Percentiles rank a stretch among this genome's conserved stretches.
Conservation (phyloP, 495 filamentous ascomycete genomes). For the Tirmania nivea region DNA sequence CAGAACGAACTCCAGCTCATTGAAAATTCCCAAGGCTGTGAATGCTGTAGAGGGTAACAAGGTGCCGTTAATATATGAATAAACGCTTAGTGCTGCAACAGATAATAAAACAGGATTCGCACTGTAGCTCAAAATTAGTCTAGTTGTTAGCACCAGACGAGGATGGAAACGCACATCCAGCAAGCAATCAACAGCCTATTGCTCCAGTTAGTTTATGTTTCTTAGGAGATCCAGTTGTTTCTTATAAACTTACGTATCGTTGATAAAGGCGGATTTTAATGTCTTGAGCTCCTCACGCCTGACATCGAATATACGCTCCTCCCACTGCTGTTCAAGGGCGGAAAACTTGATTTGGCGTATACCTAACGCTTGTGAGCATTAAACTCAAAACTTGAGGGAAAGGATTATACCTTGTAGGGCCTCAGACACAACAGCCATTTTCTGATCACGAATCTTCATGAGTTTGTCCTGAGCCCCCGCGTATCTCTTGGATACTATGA, state of each 20-base stretch:
- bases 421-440: conserved; percentile 59
- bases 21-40: conserved; percentile 55
- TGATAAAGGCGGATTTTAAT: conserved; percentile 42
- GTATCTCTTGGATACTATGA: conserved; percentile 45
- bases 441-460: conserved; percentile 62
- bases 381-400: neutral
- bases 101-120: conserved; percentile 47
- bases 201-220: conserved; percentile 6
- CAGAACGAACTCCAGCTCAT: conserved; percentile 44
- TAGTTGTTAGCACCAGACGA: neutral
- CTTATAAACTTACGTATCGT: conserved; percentile 24
- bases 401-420: conserved; percentile 37
- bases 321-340: conserved; percentile 60
- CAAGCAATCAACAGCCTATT: conserved; percentile 30
- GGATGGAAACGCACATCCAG: conserved; percentile 38
- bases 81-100: conserved; percentile 45
- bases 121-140: neutral
- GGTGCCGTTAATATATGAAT: conserved; percentile 37
- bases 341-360: conserved; percentile 83
- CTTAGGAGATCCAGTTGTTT: conserved; percentile 3
- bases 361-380: neutral
- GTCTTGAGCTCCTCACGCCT: conserved; percentile 43
- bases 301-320: conserved; percentile 43
- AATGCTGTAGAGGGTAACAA: conserved; percentile 61
- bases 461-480: conserved; percentile 42